A percentile compares a stretch with the other conserved stretches of the same genome.
Evolutionary conservation across 1,284 basidiomycete species (phyloP).

Genomic region (Malassezia dermatis): DNA sequence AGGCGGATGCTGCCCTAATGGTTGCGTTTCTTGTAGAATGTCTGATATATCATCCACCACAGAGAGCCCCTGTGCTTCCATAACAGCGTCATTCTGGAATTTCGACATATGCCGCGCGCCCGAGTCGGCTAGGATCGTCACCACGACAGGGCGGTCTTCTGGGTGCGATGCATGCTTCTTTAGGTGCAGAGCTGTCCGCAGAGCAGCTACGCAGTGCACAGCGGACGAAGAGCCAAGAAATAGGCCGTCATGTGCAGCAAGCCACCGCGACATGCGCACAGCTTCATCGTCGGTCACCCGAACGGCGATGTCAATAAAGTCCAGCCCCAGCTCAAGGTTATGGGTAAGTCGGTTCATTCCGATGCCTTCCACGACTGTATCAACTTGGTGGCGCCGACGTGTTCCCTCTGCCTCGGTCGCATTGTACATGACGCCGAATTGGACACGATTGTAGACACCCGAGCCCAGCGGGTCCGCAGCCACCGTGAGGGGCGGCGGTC

Average conservation of each 20-base stretch:
- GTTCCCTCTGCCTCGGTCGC: constrained; percentile 83
- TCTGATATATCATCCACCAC: constrained; percentile 36
- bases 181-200: constrained; percentile 49
- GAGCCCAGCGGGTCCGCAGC: constrained; percentile 88
- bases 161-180: constrained; percentile 15
- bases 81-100: constrained; percentile 36
- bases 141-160: constrained; percentile 26
- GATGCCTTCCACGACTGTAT: constrained; percentile 55
- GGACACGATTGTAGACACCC: constrained; percentile 77
- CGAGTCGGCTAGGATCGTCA: constrained; percentile 42
- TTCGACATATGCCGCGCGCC: constrained; percentile 43
- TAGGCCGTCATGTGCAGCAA: constrained; percentile 60
- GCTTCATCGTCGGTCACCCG: constrained; percentile 42
- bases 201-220: constrained; percentile 82
- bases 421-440: constrained; percentile 79
- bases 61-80: constrained; percentile 20
- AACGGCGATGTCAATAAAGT: constrained; percentile 36
- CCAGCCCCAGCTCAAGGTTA: constrained; percentile 37
- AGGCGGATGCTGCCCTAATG: not conserved
- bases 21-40: constrained; percentile 20
- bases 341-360: constrained; percentile 52
- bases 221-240: constrained; percentile 94
- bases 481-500: constrained; percentile 46
- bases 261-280: constrained; percentile 35
- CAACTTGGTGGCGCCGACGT: constrained; percentile 70